phyloP scores from a whole-genome alignment of 257 asterid genomes.

The Thymus quinquecostatus region DNA sequence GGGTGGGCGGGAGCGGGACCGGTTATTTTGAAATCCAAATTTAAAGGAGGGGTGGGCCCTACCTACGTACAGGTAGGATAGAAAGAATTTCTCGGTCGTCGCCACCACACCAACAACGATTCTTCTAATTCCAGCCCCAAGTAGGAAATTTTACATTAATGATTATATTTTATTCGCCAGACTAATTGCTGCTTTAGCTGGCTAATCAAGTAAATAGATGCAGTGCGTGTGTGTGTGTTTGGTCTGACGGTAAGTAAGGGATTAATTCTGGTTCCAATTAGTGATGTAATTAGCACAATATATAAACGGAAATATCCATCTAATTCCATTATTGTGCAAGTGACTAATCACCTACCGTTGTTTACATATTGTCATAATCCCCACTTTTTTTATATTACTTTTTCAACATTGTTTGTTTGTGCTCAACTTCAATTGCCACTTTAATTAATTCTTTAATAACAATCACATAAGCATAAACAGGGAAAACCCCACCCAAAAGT shows the following conservation, averaged over 20 bases:
- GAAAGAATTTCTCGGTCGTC: not conserved
- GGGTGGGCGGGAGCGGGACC: not conserved
- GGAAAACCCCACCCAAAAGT: no score
- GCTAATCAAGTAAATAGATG: no score
- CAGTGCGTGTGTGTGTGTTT: no score
- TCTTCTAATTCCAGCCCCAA: not conserved
- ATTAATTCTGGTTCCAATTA: no score
- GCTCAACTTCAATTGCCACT: not conserved
- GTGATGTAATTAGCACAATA: no score
- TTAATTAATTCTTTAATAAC: not conserved
- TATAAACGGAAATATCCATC: no score
- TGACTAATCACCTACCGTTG: conserved; percentile 34
- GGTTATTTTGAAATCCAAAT: conserved; percentile 36
- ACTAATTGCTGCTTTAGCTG: no score
- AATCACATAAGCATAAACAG: no score
- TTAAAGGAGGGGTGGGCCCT: conserved; percentile 26
- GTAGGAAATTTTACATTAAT: no score
- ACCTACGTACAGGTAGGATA: not conserved
- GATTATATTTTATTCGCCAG: no score
- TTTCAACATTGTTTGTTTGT: not conserved
- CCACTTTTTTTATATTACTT: not conserved
- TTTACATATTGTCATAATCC: not conserved
- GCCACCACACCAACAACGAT: not conserved
- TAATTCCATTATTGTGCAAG: conserved; percentile 19
- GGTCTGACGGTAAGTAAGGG: no score